Conservation (phyloP, 2,329 filamentous ascomycete genomes). For the Eurotiales sp. region DNA sequence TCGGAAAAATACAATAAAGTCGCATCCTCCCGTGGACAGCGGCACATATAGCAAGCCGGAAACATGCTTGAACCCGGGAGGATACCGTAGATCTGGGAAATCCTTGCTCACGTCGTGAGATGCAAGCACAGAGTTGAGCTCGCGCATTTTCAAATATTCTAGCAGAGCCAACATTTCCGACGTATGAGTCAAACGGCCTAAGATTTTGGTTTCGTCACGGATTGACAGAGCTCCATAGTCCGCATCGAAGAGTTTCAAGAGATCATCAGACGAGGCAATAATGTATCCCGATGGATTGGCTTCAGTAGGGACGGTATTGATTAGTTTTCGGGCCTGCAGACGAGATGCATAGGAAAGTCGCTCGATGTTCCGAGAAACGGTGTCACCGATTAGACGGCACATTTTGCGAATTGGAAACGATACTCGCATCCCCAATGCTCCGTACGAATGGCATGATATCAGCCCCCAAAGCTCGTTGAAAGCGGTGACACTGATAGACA, state of each 20-base stretch:
- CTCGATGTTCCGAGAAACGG: constrained; percentile 82
- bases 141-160: constrained; percentile 76
- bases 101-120: constrained; percentile 72
- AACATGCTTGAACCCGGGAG: constrained; percentile 72
- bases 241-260: constrained; percentile 78
- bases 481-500: constrained; percentile 89
- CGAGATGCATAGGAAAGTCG: constrained; percentile 80
- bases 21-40: constrained; percentile 67
- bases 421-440: constrained; percentile 74
- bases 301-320: constrained; percentile 77
- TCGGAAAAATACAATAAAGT: constrained; percentile 92
- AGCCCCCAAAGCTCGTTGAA: constrained; percentile 84
- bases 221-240: constrained; percentile 85
- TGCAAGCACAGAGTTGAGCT: constrained; percentile 69
- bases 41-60: constrained; percentile 80
- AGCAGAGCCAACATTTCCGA: constrained; percentile 81
- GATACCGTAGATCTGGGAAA: constrained; percentile 76
- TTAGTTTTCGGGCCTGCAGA: constrained; percentile 79
- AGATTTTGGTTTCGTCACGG: constrained; percentile 79
- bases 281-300: constrained; percentile 86
- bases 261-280: constrained; percentile 80
- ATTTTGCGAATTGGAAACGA: constrained; percentile 89
- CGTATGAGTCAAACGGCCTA: constrained; percentile 69
- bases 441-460: constrained; percentile 82
- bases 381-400: constrained; percentile 83